phyloP scores from a whole-genome alignment of 2,329 filamentous ascomycete species.

The Ophiostoma ulmi region DNA sequence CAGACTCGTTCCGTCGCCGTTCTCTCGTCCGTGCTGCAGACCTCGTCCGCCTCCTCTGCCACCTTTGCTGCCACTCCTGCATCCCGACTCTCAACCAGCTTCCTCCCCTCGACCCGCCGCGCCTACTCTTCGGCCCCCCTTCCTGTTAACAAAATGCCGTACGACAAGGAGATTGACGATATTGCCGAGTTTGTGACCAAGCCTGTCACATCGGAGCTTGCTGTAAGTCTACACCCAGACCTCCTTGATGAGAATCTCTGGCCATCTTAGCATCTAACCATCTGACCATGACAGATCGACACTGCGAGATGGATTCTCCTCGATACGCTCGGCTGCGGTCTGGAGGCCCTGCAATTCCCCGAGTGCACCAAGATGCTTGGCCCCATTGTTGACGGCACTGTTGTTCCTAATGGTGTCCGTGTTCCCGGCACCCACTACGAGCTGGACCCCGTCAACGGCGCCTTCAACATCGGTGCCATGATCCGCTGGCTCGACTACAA shows the following conservation, averaged over 20 bases:
- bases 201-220: conserved; percentile 83
- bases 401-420: conserved; percentile 85
- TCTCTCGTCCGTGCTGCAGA: conserved; percentile 31
- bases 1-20: conserved; percentile 35
- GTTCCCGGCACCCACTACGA: conserved; percentile 90
- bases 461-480: conserved; percentile 98
- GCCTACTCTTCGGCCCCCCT: conserved; percentile 47
- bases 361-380: conserved; percentile 94
- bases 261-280: not conserved
- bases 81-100: not conserved
- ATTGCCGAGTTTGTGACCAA: conserved; percentile 94
- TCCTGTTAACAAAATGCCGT: conserved; percentile 54
- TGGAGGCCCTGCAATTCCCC: conserved; percentile 91
- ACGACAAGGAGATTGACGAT: conserved; percentile 89
- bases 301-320: conserved; percentile 95
- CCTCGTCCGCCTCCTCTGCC: conserved; percentile 32
- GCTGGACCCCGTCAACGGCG: conserved; percentile 89
- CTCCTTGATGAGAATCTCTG: not conserved
- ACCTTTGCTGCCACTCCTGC: conserved; percentile 33
- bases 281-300: conserved; percentile 53
- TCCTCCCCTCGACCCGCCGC: conserved; percentile 38
- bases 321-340: conserved; percentile 92
- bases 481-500: conserved; percentile 99
- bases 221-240: conserved; percentile 55
- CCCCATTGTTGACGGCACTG: conserved; percentile 81